Conservation (phyloP, 139 green algal genomes). For the Tetraselmis striata region DNA sequence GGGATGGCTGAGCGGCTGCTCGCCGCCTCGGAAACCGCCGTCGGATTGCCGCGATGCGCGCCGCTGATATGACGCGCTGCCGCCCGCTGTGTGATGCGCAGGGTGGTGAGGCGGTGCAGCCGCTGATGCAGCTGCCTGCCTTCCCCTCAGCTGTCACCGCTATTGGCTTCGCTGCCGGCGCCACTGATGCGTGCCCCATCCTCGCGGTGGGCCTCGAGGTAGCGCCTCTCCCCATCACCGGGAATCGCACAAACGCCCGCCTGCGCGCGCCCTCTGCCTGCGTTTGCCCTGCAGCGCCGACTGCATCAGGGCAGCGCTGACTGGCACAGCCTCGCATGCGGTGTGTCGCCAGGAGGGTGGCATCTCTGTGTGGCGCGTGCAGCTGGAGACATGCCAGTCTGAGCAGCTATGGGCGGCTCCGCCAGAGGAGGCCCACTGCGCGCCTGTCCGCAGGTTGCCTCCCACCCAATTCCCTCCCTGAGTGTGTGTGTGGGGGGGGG, state of each 20-base stretch:
- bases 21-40: too few relatives aligned
- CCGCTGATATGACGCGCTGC: too few relatives aligned
- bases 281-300: too few relatives aligned
- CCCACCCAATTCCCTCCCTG: background rate
- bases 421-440: slow-evolving; percentile 32
- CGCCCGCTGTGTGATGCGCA: too few relatives aligned
- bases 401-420: background rate
- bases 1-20: too few relatives aligned
- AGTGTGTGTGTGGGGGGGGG: too few relatives aligned
- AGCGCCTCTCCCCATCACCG: too few relatives aligned
- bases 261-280: too few relatives aligned
- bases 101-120: background rate
- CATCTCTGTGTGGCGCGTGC: slow-evolving; percentile 33
- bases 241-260: too few relatives aligned
- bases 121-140: slow-evolving; percentile 22
- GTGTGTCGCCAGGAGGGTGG: slow-evolving; percentile 53
- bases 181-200: slow-evolving; percentile 11
- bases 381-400: background rate
- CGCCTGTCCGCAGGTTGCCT: slow-evolving; percentile 49
- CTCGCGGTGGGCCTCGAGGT: slow-evolving; percentile 62
- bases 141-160: slow-evolving; percentile 40
- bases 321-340: too few relatives aligned
- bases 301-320: too few relatives aligned
- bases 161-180: background rate
- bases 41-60: too few relatives aligned